phyloP scores from a whole-genome alignment of 2,329 filamentous ascomycete species.

The Sporothrix euskadiensis region DNA sequence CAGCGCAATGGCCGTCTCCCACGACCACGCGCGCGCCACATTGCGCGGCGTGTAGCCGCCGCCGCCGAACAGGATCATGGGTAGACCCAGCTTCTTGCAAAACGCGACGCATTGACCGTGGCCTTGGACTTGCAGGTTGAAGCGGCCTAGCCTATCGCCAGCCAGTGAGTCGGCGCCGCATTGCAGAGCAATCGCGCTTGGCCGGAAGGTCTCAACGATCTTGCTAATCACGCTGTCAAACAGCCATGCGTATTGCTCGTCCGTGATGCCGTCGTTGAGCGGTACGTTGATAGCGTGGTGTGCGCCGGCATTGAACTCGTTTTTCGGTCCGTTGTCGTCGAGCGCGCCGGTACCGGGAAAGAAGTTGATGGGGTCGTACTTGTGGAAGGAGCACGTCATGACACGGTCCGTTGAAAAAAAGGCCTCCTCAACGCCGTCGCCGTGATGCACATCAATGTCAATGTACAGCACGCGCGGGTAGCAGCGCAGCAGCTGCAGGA shows the following conservation, averaged over 20 bases:
- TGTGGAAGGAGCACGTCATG: constrained; percentile 93
- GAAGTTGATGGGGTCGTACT: constrained; percentile 81
- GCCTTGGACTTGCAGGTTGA: constrained; percentile 94
- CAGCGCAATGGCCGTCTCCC: constrained; percentile 90
- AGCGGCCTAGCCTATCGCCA: constrained; percentile 88
- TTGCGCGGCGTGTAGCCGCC: constrained; percentile 97
- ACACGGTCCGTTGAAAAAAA: constrained; percentile 83
- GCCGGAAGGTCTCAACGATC: constrained; percentile 81
- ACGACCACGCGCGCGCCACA: constrained; percentile 93
- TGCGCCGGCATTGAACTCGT: constrained; percentile 80
- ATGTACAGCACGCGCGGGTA: constrained; percentile 89
- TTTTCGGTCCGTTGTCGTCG: constrained; percentile 79
- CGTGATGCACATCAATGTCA: constrained; percentile 85
- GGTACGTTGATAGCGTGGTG: constrained; percentile 91
- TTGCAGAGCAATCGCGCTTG: constrained; percentile 87
- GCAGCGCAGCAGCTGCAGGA: constrained; percentile 80
- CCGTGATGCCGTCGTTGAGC: constrained; percentile 85
- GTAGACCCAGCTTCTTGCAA: constrained; percentile 77
- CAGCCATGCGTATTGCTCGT: constrained; percentile 81
- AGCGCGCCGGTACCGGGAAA: constrained; percentile 90
- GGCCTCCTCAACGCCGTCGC: constrained; percentile 81
- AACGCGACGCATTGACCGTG: constrained; percentile 90
- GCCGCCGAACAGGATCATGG: constrained; percentile 87
- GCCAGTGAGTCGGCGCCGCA: constrained; percentile 94
- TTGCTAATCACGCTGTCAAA: constrained; percentile 79